A percentile compares a stretch with the other conserved stretches of the same genome.
These are phyloP conservation scores for Eucalyptus cloeziana DNA, from an alignment of 345 rosid species.

Conservation along the genomic window DNA sequence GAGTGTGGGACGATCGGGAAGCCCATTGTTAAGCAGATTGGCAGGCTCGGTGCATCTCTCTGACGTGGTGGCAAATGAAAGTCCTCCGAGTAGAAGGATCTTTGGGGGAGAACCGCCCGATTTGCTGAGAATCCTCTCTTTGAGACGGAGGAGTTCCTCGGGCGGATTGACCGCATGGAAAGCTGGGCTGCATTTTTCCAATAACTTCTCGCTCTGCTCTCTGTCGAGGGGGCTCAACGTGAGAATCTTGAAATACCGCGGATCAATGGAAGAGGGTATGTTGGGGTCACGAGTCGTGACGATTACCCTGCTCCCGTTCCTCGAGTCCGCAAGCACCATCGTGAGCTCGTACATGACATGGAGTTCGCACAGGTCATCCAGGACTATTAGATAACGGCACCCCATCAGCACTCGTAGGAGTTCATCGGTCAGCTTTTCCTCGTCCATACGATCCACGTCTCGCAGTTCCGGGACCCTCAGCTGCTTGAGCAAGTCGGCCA, in stretches of 20 bases:
- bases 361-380: not conserved
- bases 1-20: not conserved
- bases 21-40: too few relatives aligned
- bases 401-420: not conserved
- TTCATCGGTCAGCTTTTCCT: not conserved
- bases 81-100: not conserved
- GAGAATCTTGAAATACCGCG: accelerated
- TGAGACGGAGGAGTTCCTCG: accelerated
- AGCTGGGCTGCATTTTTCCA: not conserved
- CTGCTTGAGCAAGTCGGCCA: not conserved
- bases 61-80: not conserved
- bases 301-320: accelerated
- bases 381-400: conserved; percentile 1
- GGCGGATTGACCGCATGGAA: accelerated
- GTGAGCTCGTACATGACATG: accelerated
- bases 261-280: not conserved
- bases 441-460: not conserved
- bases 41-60: accelerated
- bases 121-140: not conserved
- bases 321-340: too few relatives aligned
- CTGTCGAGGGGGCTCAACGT: accelerated
- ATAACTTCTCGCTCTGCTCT: not conserved
- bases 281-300: accelerated
- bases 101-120: not conserved
- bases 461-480: not conserved